These are phyloP conservation scores for Allantophomopsis lycopodina DNA, from an alignment of 2,329 filamentous ascomycete species.

Conservation along the genomic window DNA sequence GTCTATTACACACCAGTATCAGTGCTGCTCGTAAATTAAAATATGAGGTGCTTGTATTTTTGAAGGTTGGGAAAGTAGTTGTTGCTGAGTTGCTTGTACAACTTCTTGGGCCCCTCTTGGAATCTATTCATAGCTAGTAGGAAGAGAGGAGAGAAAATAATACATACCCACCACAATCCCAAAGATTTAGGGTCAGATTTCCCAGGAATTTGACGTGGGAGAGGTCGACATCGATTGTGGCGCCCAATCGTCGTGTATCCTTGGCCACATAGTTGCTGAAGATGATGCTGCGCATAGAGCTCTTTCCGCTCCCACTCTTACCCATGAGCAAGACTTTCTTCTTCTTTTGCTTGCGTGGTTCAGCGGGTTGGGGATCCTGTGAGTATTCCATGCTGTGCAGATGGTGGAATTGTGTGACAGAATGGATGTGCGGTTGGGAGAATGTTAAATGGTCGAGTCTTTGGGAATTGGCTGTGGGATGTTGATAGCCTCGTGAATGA, in stretches of 20 bases:
- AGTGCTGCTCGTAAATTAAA: not conserved
- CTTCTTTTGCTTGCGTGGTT: constrained; percentile 52
- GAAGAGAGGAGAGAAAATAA: constrained; percentile 2
- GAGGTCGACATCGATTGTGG: constrained; percentile 96
- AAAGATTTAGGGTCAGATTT: constrained; percentile 91
- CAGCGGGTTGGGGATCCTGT: constrained; percentile 1
- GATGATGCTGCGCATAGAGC: constrained; percentile 96
- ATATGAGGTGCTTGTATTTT: not conserved
- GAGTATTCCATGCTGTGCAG: too few relatives aligned
- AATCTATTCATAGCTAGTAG: not conserved
- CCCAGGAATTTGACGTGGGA: constrained; percentile 98
- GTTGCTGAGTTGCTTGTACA: too few relatives aligned
- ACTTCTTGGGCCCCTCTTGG: too few relatives aligned
- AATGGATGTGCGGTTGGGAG: too few relatives aligned
- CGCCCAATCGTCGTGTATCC: constrained; percentile 82
- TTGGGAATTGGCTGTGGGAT: too few relatives aligned
- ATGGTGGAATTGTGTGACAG: too few relatives aligned
- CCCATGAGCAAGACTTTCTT: constrained; percentile 85
- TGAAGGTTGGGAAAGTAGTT: too few relatives aligned
- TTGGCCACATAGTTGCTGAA: constrained; percentile 98
- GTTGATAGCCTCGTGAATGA: too few relatives aligned
- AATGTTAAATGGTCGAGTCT: too few relatives aligned
- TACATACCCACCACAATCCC: constrained; percentile 84
- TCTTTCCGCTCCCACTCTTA: constrained; percentile 94
- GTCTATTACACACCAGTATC: constrained; percentile 31